Conservation (phyloP, 331 rosid genomes). For the Spiraea crenata region DNA sequence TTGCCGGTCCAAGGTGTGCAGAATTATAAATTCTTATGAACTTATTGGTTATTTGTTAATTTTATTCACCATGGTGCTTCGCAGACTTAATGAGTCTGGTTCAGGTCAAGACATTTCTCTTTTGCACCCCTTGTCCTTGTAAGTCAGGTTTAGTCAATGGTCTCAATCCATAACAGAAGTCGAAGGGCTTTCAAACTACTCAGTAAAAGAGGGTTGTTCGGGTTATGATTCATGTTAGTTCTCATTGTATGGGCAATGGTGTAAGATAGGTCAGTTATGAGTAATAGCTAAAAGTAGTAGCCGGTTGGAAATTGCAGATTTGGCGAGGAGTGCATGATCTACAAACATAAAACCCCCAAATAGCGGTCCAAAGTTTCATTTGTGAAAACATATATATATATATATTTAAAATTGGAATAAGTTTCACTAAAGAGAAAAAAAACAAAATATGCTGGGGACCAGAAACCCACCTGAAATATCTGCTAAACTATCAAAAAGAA, state of each 20-base stretch:
- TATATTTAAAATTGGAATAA: too few relatives aligned
- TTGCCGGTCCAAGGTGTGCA: conserved; percentile 76
- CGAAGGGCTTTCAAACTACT: not conserved
- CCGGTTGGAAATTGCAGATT: not conserved
- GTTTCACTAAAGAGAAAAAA: too few relatives aligned
- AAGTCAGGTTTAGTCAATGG: not conserved
- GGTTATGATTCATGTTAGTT: not conserved
- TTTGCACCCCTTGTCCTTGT: not conserved
- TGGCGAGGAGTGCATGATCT: not conserved
- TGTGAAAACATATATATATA: too few relatives aligned
- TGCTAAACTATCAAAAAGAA: not conserved
- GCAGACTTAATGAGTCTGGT: not conserved
- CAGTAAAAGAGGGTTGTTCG: not conserved
- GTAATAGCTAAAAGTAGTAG: not conserved
- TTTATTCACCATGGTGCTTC: not conserved
- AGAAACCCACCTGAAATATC: not conserved
- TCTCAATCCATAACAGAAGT: too few relatives aligned
- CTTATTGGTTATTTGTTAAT: conserved; percentile 14
- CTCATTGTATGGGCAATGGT: not conserved
- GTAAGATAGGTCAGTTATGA: not conserved
- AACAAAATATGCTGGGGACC: too few relatives aligned
- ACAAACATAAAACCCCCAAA: too few relatives aligned
- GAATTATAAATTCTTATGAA: not conserved
- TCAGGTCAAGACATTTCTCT: not conserved
- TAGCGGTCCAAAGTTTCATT: not conserved